Base-by-base conservation (phyloP, 495 filamentous ascomycete genomes). In the Penicillium ucsense region DNA sequence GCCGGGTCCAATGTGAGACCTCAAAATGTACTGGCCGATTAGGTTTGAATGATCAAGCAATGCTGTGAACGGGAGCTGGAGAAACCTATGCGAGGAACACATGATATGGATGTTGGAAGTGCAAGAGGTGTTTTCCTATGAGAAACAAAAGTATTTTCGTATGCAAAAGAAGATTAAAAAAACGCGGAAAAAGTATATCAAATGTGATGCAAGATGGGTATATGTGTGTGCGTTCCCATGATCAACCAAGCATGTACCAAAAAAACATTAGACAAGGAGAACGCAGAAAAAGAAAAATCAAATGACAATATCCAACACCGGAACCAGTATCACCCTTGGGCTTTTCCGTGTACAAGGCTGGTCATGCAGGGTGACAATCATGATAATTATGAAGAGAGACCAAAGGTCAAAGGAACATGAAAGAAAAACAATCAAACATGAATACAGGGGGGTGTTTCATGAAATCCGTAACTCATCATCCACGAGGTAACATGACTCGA, bases 151-250 rank as follows among this genome's bases (percentile, higher is more conserved):
- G 2, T 20, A 20, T 20, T 20, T 20, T 20, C 20, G 27, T 31
- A 11, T 0, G 3, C 38, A 20, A 39, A 39, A 38, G 5, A 3
- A 5, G 5, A 11, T 3, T 37, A 31, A 38, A 31, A 11, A n/a
- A 12, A 12, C 4, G 27, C 37, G 10, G 35, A 20, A 8, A 36
- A 36, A 1, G 30, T 35, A 3, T 35, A 27, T 45, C 32, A 45
- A 28, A 36, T 36, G 11, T 35, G 4, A 45, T 36, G 30, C 29
- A 34, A 28, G 29, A 49, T 44, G 48, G 48, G 48, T 46, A 46
- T 51, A 41, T 29, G 36, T 51, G 11, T 50, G 37, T 30, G 20
- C n/a, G 12, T 28, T 33, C 43, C 39, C 31, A 32, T 20, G 20
- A 20, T 20, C 20, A 2, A 2, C 20, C 20, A 20, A 20, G 2